phyloP scores from a whole-genome alignment of 2,329 filamentous ascomycete genomes.

The Trichoderma sp. region DNA sequence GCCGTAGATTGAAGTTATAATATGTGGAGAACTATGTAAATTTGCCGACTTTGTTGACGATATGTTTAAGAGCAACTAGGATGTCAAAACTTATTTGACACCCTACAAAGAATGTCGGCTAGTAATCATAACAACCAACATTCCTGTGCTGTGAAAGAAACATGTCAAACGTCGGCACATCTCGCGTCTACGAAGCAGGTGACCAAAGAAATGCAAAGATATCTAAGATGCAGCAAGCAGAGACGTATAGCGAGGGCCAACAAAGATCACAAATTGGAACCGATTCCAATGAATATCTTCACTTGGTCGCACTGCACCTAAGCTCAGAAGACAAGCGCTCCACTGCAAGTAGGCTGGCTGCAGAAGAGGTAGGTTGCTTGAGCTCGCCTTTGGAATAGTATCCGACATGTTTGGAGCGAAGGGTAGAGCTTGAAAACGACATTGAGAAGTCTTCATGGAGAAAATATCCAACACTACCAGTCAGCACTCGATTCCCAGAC shows the following conservation, averaged over 20 bases:
- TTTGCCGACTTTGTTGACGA: neutral
- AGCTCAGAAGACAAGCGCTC: conserved; percentile 63
- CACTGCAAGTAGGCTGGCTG: conserved; percentile 68
- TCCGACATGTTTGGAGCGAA: conserved; percentile 28
- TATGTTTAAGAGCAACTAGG: neutral
- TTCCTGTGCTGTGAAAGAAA: neutral
- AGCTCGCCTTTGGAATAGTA: neutral
- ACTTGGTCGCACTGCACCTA: conserved; percentile 22
- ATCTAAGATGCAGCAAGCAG: conserved; percentile 47
- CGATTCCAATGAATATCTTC: conserved; percentile 62
- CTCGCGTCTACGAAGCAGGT: conserved; percentile 67
- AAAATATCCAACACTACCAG: conserved; percentile 59
- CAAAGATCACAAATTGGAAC: conserved; percentile 63
- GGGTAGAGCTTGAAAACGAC: conserved; percentile 45
- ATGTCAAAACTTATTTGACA: neutral
- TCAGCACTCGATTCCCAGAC: conserved; percentile 31
- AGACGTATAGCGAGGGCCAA: conserved; percentile 70
- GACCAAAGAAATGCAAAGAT: conserved; percentile 68
- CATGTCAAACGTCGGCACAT: conserved; percentile 60
- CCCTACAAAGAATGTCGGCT: neutral
- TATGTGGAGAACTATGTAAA: neutral
- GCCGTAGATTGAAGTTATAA: conserved; percentile 12
- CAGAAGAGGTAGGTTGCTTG: conserved; percentile 51
- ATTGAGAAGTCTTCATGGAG: conserved; percentile 43
- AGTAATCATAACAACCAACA: neutral